Evolutionary conservation across 768 basidiomycete genomes (phyloP).

Genomic region (Paxillus rubicundulus): DNA sequence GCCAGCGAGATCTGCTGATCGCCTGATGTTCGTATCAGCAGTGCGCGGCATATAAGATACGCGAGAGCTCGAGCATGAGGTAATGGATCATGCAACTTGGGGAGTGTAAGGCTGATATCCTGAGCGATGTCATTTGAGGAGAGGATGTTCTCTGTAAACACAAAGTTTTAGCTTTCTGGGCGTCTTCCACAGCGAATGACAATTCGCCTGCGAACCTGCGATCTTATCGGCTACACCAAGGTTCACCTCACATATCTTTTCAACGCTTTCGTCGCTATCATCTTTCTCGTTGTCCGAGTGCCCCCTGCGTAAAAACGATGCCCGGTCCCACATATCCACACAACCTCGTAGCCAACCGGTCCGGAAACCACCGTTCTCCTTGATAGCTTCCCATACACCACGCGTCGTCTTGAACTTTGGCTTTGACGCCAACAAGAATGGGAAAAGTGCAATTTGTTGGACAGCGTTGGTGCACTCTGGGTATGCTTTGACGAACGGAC

Average conservation of each 20-base stretch:
- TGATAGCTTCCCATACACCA: conserved; percentile 70
- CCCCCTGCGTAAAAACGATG: conserved; percentile 27
- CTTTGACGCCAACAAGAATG: conserved; percentile 73
- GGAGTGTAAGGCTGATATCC: conserved; percentile 50
- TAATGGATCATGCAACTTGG: conserved; percentile 47
- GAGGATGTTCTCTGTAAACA: conserved; percentile 58
- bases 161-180: neutral
- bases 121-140: conserved; percentile 42
- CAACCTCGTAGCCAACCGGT: conserved; percentile 55
- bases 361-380: conserved; percentile 31
- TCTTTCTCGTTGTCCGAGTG: conserved; percentile 30
- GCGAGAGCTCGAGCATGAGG: conserved; percentile 56
- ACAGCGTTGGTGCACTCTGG: conserved; percentile 32
- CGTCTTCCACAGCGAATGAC: neutral
- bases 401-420: conserved; percentile 62
- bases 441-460: conserved; percentile 61
- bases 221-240: conserved; percentile 55
- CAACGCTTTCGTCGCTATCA: conserved; percentile 32
- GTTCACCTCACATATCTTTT: conserved; percentile 54
- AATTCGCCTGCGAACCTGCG: conserved; percentile 49
- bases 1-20: conserved; percentile 59
- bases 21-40: conserved; percentile 56
- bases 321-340: conserved; percentile 37
- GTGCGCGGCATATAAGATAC: conserved; percentile 58
- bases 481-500: conserved; percentile 38